Base-by-base conservation (phyloP, 495 filamentous ascomycete genomes). In the Aspergillus nanangensis region DNA sequence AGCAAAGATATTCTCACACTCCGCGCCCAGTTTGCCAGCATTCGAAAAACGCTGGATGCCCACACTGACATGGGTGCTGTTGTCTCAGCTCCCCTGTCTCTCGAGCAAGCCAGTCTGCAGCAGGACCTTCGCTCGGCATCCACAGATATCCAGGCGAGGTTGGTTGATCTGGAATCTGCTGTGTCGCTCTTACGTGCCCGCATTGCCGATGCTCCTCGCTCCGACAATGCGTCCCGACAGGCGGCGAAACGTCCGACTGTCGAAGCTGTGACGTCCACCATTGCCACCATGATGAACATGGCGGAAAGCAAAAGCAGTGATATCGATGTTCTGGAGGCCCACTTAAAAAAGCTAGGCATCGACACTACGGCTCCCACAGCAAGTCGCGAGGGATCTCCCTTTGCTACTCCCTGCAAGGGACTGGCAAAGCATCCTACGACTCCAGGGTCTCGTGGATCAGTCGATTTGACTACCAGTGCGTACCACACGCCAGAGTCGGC, bases 251-350 rank as follows among this genome's bases (percentile, higher is more conserved):
- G 74, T n/a, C 94, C 93, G 2, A 96, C 92, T 0, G 85, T 96
- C 1, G 94, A 96, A 51, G 88, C 89, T 7, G 89, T 97, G 15
- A 80, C 87, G 34, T 86, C 85, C 39, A 97, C 94, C 5, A 95
- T 99, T 50, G 71, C 71, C 41, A 96, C 93, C 44, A 87, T 99
- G 80, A 97, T 90, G 41, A 80, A 69, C 48, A 95, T 96, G 88
- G 84, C 84, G 0, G 87, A 96, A 70, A 83, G 83, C 64, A 86
- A 83, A 58, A 89, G 84, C 61, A 83, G 81, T 36, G 93, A 97
- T 51, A 82, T 97, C 38, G 88, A 95, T 62, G 79, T 94, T 9
- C 75, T 97, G 21, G 93, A 96, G 61, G 78, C 80, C 27, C 87
- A 95, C 52, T 83, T 97, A 70, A 78, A 81, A 21, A 83, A 79